Conservation (phyloP, 805 yeast species). For the Huiozyma sinensis region DNA sequence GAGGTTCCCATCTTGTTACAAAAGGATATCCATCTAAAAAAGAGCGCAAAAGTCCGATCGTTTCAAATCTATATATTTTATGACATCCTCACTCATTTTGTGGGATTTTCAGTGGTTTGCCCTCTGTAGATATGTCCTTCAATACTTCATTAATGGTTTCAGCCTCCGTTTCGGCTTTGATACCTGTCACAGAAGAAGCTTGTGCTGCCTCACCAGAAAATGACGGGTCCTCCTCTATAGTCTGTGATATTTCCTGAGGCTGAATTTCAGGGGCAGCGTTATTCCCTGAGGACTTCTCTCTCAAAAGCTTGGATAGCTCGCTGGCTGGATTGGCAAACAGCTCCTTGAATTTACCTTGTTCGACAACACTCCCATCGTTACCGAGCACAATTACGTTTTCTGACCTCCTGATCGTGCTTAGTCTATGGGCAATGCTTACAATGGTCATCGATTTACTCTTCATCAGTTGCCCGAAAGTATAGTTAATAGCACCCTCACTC, state of each 20-base stretch:
- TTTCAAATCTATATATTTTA: too few relatives aligned
- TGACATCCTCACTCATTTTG: background rate
- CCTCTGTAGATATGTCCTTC: constrained; percentile 14
- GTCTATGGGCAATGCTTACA: constrained; percentile 86
- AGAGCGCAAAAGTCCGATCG: too few relatives aligned
- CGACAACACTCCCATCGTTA: constrained; percentile 70
- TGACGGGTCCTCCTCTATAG: background rate
- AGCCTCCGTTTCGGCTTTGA: background rate
- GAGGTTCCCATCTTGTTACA: too few relatives aligned
- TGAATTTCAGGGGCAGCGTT: constrained; percentile 3
- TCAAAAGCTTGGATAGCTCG: constrained; percentile 30
- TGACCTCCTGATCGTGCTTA: constrained; percentile 82
- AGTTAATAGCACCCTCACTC: constrained; percentile 67
- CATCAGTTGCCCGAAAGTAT: constrained; percentile 57
- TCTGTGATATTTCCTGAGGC: background rate
- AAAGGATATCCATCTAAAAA: too few relatives aligned
- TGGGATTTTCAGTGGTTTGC: constrained; percentile 10
- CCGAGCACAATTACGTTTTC: constrained; percentile 78
- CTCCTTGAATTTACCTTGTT: constrained; percentile 53
- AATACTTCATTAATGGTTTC: constrained; percentile 13
- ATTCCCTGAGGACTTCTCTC: constrained; percentile 26
- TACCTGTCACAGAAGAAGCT: background rate
- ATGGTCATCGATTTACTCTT: constrained; percentile 56
- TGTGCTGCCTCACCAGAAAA: background rate
- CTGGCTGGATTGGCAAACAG: constrained; percentile 39